These are phyloP conservation scores for Cystobasidium tubakii DNA, from an alignment of 768 basidiomycete species.

Conservation along the genomic window DNA sequence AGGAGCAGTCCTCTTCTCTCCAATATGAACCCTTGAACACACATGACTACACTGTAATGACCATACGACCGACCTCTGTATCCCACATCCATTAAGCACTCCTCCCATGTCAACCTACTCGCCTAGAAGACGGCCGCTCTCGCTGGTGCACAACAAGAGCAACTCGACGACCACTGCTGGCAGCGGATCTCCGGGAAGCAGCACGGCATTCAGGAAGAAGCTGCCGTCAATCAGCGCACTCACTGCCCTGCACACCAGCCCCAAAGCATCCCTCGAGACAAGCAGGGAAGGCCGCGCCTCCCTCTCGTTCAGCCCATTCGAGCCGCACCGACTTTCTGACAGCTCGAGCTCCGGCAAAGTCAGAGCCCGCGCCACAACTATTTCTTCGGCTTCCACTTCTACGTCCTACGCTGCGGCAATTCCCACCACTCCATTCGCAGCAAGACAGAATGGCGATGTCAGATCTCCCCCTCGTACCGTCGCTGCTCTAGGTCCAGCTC, in stretches of 20 bases:
- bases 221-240: neutral
- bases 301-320: slow-evolving; percentile 7
- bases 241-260: neutral
- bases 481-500: neutral
- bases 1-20: neutral
- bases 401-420: neutral
- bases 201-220: neutral
- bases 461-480: neutral
- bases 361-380: slow-evolving; percentile 8
- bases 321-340: neutral
- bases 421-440: neutral
- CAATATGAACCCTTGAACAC: too few relatives aligned
- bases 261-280: slow-evolving; percentile 22
- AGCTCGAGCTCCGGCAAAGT: neutral
- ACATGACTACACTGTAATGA: neutral
- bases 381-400: neutral
- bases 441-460: neutral
- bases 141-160: slow-evolving; percentile 6
- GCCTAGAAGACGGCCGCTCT: neutral
- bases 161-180: slow-evolving; percentile 7
- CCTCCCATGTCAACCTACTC: neutral
- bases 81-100: neutral
- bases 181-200: neutral
- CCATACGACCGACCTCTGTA: neutral
- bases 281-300: slow-evolving; percentile 20